phyloP scores from a whole-genome alignment of 2,329 filamentous ascomycete genomes.

The Penicillium sp. region DNA sequence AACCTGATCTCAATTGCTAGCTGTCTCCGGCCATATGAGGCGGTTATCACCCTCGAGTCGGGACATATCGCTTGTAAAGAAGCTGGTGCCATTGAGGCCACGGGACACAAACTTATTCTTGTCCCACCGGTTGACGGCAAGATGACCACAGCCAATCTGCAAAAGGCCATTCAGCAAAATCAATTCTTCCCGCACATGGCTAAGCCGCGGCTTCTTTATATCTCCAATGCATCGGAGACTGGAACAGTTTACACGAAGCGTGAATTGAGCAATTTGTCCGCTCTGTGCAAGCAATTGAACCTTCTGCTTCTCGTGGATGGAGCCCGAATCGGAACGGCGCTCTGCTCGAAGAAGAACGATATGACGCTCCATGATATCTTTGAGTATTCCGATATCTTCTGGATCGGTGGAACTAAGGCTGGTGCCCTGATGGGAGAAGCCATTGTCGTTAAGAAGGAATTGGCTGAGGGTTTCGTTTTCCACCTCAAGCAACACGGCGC shows the following conservation, averaged over 20 bases:
- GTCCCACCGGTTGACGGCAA: conserved; percentile 50
- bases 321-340: conserved; percentile 47
- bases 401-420: conserved; percentile 57
- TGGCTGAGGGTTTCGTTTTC: conserved; percentile 52
- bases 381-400: conserved; percentile 54
- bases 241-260: conserved; percentile 50
- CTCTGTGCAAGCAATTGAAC: conserved; percentile 42
- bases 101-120: conserved; percentile 54
- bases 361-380: conserved; percentile 48
- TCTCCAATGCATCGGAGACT: conserved; percentile 54
- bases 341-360: conserved; percentile 47
- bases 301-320: conserved; percentile 53
- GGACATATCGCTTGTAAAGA: conserved; percentile 54
- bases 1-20: conserved; percentile 55
- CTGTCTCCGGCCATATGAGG: conserved; percentile 53
- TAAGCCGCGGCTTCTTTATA: conserved; percentile 53
- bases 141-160: conserved; percentile 46
- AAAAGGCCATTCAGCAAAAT: conserved; percentile 48
- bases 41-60: conserved; percentile 52
- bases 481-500: conserved; percentile 55
- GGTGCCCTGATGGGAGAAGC: conserved; percentile 54
- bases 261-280: conserved; percentile 46
- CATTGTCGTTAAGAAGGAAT: conserved; percentile 48
- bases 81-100: conserved; percentile 54
- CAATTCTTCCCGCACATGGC: conserved; percentile 56